A percentile compares a stretch with the other conserved stretches of the same genome.
These are phyloP conservation scores for Stylonectria norvegica DNA, from an alignment of 2,329 filamentous ascomycete species.

Conservation along the genomic window DNA sequence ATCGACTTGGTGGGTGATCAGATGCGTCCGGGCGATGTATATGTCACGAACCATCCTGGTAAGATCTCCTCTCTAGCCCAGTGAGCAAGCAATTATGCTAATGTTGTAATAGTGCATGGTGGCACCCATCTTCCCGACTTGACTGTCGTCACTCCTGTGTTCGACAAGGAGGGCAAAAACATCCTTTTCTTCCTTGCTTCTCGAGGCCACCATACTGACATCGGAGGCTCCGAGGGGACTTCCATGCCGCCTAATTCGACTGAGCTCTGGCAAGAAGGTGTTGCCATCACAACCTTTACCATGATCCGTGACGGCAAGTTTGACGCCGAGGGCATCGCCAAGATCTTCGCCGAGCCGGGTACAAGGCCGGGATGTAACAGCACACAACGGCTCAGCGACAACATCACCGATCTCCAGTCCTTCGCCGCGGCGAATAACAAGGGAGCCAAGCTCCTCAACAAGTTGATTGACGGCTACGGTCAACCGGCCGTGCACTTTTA, in stretches of 20 bases:
- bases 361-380: constrained; percentile 44
- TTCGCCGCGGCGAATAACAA: constrained; percentile 83
- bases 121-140: constrained; percentile 15
- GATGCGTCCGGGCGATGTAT: constrained; percentile 68
- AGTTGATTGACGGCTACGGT: constrained; percentile 72
- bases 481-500: constrained; percentile 75
- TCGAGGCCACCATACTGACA: constrained; percentile 25
- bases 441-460: constrained; percentile 73
- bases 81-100: not conserved
- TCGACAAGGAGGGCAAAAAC: constrained; percentile 15
- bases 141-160: constrained; percentile 16
- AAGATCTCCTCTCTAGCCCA: not conserved
- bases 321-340: constrained; percentile 51
- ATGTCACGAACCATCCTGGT: constrained; percentile 55
- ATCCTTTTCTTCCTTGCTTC: constrained; percentile 24
- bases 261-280: constrained; percentile 55
- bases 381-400: constrained; percentile 68
- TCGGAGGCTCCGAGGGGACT: constrained; percentile 61
- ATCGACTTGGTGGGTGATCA: constrained; percentile 63
- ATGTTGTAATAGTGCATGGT: constrained; percentile 45
- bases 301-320: constrained; percentile 21
- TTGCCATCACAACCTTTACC: constrained; percentile 44
- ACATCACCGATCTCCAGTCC: constrained; percentile 79
- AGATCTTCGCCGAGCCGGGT: constrained; percentile 47
- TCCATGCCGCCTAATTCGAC: constrained; percentile 69